Evolutionary conservation across 371 early-diverging fungal genomes (phyloP).

Genomic region (Syncephalis plumigaleata): DNA sequence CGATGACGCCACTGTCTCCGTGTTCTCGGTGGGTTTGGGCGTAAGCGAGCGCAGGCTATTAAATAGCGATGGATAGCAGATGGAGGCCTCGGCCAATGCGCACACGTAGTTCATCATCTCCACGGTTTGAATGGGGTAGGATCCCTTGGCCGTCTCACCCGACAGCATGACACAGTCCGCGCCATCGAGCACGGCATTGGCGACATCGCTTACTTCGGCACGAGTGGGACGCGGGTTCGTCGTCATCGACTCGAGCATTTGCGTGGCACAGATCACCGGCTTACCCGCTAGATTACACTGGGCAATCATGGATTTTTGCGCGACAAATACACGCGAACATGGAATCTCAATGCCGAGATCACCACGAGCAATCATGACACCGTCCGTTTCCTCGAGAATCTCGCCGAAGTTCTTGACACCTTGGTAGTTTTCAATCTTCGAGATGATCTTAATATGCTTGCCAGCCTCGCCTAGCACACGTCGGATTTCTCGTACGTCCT

Average conservation of each 20-base stretch:
- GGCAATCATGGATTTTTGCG: conserved; percentile 94
- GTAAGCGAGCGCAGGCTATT: conserved; percentile 63
- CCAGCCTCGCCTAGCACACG: conserved; percentile 58
- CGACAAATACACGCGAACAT: conserved; percentile 74
- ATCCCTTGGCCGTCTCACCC: conserved; percentile 94
- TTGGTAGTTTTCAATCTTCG: conserved; percentile 92
- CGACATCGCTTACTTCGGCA: conserved; percentile 97
- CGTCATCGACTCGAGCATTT: conserved; percentile 99
- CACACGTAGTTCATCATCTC: conserved; percentile 62
- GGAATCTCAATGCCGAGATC: conserved; percentile 98
- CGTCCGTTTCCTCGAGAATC: conserved; percentile 88
- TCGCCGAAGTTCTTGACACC: conserved; percentile 96
- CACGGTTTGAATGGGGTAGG: conserved; percentile 59
- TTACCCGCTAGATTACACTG: conserved; percentile 89
- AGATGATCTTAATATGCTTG: conserved; percentile 78
- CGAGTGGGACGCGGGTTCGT: conserved; percentile 92
- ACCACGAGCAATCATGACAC: conserved; percentile 98
- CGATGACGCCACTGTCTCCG: conserved; percentile 87
- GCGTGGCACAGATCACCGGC: conserved; percentile 96
- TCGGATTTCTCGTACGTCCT: conserved; percentile 77
- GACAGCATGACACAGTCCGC: conserved; percentile 98
- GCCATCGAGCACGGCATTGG: conserved; percentile 94
- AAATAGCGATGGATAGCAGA: conserved; percentile 62
- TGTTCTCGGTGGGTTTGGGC: conserved; percentile 52
- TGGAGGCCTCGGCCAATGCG: conserved; percentile 52